These are phyloP conservation scores for Nidularia pulvinata DNA, from an alignment of 768 basidiomycete species.

Conservation along the genomic window DNA sequence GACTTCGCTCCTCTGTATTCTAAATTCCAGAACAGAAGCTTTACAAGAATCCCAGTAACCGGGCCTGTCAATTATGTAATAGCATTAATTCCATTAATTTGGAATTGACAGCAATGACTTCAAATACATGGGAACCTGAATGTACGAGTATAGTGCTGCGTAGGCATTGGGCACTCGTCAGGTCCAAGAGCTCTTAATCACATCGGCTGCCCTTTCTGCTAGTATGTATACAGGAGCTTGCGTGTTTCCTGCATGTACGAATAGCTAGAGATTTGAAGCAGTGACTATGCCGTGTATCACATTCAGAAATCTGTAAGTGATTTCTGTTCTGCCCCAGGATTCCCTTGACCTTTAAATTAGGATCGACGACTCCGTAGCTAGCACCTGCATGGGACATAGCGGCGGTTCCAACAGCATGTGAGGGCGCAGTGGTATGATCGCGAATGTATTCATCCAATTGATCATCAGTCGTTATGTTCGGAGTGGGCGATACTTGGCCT, in stretches of 20 bases:
- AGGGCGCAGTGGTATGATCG: conserved; percentile 8
- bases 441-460: conserved; percentile 16
- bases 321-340: conserved; percentile 6
- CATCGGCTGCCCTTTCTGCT: neutral
- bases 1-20: too few species aligned
- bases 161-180: too few species aligned
- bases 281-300: neutral
- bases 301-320: neutral
- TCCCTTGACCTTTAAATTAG: conserved; percentile 24
- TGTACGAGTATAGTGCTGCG: too few species aligned
- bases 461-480: conserved; percentile 11
- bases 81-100: too few species aligned
- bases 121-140: too few species aligned
- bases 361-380: conserved; percentile 23
- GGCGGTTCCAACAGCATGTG: conserved; percentile 22
- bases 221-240: neutral
- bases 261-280: neutral
- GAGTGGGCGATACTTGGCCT: conserved; percentile 2
- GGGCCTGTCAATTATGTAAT: too few species aligned
- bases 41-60: too few species aligned
- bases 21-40: too few species aligned
- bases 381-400: conserved; percentile 18
- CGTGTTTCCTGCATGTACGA: neutral
- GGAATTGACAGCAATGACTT: too few species aligned
- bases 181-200: neutral